Conservation (phyloP, 192 early-diverging fungal genomes). For the Coemansia sp. region DNA sequence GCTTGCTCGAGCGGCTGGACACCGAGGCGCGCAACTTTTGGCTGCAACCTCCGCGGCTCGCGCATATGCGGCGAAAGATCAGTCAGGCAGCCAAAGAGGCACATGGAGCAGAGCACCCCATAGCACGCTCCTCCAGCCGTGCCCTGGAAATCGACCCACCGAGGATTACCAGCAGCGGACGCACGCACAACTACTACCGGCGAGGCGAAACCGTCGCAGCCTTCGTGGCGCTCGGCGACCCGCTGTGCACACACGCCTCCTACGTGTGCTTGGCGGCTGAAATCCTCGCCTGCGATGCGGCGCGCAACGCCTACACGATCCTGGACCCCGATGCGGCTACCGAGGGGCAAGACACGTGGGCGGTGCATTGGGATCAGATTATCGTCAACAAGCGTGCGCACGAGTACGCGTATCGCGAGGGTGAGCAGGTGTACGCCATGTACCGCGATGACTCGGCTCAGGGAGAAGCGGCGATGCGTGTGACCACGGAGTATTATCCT, state of each 20-base stretch:
- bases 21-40: conserved; percentile 37
- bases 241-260: conserved; percentile 7
- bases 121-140: too few relatives aligned
- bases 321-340: conserved; percentile 17
- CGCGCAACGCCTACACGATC: conserved; percentile 36
- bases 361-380: conserved; percentile 45
- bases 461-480: conserved; percentile 13
- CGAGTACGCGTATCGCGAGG: conserved; percentile 32
- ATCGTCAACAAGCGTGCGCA: conserved; percentile 35
- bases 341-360: conserved; percentile 25
- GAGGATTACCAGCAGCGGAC: conserved; percentile 12
- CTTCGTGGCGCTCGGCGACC: conserved; percentile 21
- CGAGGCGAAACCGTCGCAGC: conserved; percentile 40
- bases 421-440: conserved; percentile 48
- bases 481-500: conserved; percentile 47
- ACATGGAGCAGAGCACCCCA: too few relatives aligned
- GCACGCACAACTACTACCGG: conserved; percentile 39
- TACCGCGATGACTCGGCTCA: conserved; percentile 30
- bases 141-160: conserved; percentile 38
- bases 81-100: conserved; percentile 7
- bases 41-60: conserved; percentile 13
- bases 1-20: conserved; percentile 27
- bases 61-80: not conserved
- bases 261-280: conserved; percentile 32
- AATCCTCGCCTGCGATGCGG: conserved; percentile 31